phyloP scores from a whole-genome alignment of 768 basidiomycete genomes.

The Lactarius pseudohatsudake region DNA sequence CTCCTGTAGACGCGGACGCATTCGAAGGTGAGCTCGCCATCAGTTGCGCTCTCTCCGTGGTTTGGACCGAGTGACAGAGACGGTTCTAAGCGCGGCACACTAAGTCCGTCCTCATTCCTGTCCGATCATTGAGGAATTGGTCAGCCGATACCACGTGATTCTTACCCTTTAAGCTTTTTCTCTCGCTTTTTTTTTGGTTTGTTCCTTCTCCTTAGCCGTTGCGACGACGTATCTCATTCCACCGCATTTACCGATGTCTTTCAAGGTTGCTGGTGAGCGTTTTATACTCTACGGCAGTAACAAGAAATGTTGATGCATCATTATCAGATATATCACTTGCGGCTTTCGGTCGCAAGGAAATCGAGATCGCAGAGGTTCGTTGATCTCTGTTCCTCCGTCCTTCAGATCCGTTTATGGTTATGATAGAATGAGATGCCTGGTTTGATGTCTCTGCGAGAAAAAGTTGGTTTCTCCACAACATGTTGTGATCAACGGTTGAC shows the following conservation, averaged over 20 bases:
- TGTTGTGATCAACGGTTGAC: slow-evolving; percentile 18
- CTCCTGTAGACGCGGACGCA: slow-evolving; percentile 8
- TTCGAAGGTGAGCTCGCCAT: background rate
- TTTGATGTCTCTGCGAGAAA: slow-evolving; percentile 88
- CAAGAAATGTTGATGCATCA: slow-evolving; percentile 21
- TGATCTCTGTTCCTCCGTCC: slow-evolving; percentile 27
- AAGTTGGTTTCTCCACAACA: slow-evolving; percentile 50
- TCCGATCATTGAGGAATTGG: background rate
- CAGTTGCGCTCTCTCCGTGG: slow-evolving; percentile 4
- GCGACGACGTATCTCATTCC: slow-evolving; percentile 20
- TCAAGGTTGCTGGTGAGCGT: slow-evolving; percentile 82
- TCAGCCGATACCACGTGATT: slow-evolving; percentile 10
- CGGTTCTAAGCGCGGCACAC: background rate
- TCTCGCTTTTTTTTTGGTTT: slow-evolving; percentile 28
- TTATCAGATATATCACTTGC: slow-evolving; percentile 87
- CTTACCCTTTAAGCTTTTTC: slow-evolving; percentile 16
- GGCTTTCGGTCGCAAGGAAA: slow-evolving; percentile 99
- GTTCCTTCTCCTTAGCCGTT: slow-evolving; percentile 30
- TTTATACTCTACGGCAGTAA: background rate
- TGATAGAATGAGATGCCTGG: slow-evolving; percentile 89
- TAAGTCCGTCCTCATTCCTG: background rate
- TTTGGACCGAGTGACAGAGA: background rate
- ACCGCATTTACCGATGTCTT: slow-evolving; percentile 55
- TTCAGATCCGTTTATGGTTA: slow-evolving; percentile 12
- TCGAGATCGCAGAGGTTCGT: slow-evolving; percentile 94